Evolutionary conservation across 1,284 basidiomycete species (phyloP).

Genomic region (Malassezia psittaci): DNA sequence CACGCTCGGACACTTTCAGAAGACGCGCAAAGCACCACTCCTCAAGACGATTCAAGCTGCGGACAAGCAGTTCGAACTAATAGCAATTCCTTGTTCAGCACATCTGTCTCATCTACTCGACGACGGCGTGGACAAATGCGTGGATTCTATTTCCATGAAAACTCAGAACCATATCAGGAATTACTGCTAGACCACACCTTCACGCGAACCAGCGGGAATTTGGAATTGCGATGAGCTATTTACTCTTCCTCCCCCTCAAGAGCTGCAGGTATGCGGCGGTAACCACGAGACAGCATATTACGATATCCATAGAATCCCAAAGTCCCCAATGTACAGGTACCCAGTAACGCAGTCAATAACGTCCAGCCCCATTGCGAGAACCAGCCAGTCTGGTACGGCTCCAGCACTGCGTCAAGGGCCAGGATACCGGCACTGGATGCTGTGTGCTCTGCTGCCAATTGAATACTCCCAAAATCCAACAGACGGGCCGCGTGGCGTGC

Average conservation of each 20-base stretch:
- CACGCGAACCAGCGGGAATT: constrained; percentile 35
- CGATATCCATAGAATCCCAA: constrained; percentile 5
- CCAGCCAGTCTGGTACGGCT: constrained; percentile 65
- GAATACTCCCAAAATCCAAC: constrained; percentile 72
- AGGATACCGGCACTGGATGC: constrained; percentile 60
- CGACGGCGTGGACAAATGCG: constrained; percentile 55
- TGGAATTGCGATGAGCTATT: constrained; percentile 49
- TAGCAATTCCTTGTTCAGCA: background rate
- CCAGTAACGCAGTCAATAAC: background rate
- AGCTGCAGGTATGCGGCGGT: constrained; percentile 17
- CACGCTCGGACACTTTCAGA: constrained; percentile 1
- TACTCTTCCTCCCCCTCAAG: constrained; percentile 28
- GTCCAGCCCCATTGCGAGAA: constrained; percentile 32
- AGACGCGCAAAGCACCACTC: background rate
- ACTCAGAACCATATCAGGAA: constrained; percentile 65
- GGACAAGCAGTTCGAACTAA: background rate
- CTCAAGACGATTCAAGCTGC: no score
- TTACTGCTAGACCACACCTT: constrained; percentile 50
- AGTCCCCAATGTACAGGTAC: constrained; percentile 1
- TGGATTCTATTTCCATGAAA: constrained; percentile 87
- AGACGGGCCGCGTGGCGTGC: constrained; percentile 65
- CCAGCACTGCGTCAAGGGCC: constrained; percentile 68
- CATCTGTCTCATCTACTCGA: background rate
- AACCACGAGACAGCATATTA: constrained; percentile 9
- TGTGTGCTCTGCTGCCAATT: background rate